These are phyloP conservation scores for Sporisorium exsertum DNA, from an alignment of 1,284 basidiomycete genomes.

Conservation along the genomic window DNA sequence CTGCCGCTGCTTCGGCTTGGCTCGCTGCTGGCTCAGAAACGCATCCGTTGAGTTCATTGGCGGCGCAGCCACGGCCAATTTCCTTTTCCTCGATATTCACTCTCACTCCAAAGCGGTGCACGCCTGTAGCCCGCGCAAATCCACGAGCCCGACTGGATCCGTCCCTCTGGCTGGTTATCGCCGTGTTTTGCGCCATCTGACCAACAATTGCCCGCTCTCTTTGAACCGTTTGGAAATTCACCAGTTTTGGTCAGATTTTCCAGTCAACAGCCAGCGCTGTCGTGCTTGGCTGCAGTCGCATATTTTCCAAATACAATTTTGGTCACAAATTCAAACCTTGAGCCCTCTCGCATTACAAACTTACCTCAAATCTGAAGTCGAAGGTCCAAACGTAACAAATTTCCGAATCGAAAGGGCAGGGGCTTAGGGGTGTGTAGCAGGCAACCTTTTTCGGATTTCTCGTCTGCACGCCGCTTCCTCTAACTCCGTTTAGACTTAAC, in stretches of 20 bases:
- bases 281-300: not conserved
- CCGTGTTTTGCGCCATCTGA: not conserved
- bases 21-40: not conserved
- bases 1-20: not conserved
- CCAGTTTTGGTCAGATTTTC: not conserved
- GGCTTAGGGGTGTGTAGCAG: not conserved
- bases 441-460: not conserved
- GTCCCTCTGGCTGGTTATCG: not conserved
- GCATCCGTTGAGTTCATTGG: not conserved
- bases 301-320: not conserved
- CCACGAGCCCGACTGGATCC: slow-evolving; percentile 1
- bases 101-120: not conserved
- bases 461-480: no score
- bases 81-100: no score
- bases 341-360: not conserved
- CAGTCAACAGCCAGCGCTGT: not conserved
- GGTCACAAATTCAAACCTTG: not conserved
- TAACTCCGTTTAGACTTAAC: not conserved
- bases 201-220: not conserved
- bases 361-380: not conserved
- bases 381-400: not conserved
- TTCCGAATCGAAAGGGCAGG: not conserved
- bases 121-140: slow-evolving; percentile 4
- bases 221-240: not conserved
- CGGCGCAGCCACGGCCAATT: not conserved